Base-by-base conservation (phyloP, 2,329 filamentous ascomycete species). In the Grosmannia penicillata region DNA sequence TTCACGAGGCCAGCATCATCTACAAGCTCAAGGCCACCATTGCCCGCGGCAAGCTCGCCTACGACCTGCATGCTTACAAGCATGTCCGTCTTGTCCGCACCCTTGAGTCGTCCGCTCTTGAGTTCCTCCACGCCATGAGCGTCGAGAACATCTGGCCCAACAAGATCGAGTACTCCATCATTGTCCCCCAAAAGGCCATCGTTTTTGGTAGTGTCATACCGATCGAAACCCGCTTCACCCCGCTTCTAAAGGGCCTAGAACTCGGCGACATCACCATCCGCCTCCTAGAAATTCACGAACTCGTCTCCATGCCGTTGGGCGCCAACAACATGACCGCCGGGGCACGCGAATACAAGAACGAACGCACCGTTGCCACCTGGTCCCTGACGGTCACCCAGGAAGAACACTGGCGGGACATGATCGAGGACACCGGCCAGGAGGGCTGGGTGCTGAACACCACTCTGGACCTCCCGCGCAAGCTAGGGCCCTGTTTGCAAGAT, bases 91-190 rank as follows among this genome's bases (percentile, higher is more conserved):
- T 89, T 40, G 81, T 89, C 41, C 73, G 83, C 40, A 89, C 83
- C 1, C 62, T 87, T 33, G 80, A 84, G 43, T 71, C 82, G 10
- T 78, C 77, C 36, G 80, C 82, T 10, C 66, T 87, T 42, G 82
- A 89, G 53, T 71, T 87, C 45, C 69, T 82, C 27, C 82, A 96
- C 57, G 80, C 85, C 34, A 91, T 95, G 84, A 84, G 83, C 45
- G 87, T 96, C 46, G 87, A 95, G 58, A 95, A 95, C 53, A 82
- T 93, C 46, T 98, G 91, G 91, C 82, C 86, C 6, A 91, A 94
- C 63, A 98, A 98, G 65, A 74, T 96, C 49, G 84, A 93, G 56
- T 98, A 98, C 61, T 89, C 85, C 23, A 86, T 98, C 45, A 76
- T 84, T 41, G 83, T 93, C 10, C 89, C 91, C 0, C 87, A 85